Percentiles rank a stretch among this genome's conserved stretches.
Evolutionary conservation across 768 basidiomycete species (phyloP).

Genomic region (Rickenella mellea): DNA sequence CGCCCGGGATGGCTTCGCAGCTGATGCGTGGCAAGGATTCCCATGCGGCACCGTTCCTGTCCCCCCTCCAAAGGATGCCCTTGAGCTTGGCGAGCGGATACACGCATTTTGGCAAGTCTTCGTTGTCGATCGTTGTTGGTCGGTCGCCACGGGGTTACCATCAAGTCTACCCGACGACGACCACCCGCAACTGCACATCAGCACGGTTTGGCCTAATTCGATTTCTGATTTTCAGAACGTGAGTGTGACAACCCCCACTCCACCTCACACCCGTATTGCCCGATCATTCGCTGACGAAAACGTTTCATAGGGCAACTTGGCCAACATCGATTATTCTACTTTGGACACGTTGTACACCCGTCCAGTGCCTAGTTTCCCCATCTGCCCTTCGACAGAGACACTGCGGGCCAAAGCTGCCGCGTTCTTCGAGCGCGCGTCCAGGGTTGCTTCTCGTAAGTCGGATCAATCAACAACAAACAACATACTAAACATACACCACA

Average conservation of each 20-base stretch:
- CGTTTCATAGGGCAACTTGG: too few species aligned
- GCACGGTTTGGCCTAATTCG: constrained; percentile 40
- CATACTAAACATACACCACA: background rate
- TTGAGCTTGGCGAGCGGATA: constrained; percentile 37
- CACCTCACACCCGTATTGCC: background rate
- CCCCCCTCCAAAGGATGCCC: constrained; percentile 26
- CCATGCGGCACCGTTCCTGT: constrained; percentile 13
- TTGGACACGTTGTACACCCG: background rate
- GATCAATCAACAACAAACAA: background rate
- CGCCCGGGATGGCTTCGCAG: constrained; percentile 5
- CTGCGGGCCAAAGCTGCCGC: constrained; percentile 43
- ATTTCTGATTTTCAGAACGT: constrained; percentile 7
- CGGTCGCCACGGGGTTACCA: constrained; percentile 43
- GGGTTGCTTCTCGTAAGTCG: constrained; percentile 29
- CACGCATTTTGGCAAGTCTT: constrained; percentile 55
- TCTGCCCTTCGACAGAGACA: constrained; percentile 8
- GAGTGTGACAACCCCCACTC: background rate
- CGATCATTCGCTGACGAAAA: constrained; percentile 5
- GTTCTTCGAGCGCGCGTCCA: constrained; percentile 44
- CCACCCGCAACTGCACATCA: constrained; percentile 35
- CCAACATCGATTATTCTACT: constrained; percentile 10
- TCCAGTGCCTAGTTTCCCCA: background rate
- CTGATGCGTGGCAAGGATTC: constrained; percentile 17
- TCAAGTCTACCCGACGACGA: constrained; percentile 43
- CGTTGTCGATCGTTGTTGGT: constrained; percentile 53